These are phyloP conservation scores for Cryptosporidium bovis DNA, from an alignment of 169 alveolate genomes.

Conservation along the genomic window DNA sequence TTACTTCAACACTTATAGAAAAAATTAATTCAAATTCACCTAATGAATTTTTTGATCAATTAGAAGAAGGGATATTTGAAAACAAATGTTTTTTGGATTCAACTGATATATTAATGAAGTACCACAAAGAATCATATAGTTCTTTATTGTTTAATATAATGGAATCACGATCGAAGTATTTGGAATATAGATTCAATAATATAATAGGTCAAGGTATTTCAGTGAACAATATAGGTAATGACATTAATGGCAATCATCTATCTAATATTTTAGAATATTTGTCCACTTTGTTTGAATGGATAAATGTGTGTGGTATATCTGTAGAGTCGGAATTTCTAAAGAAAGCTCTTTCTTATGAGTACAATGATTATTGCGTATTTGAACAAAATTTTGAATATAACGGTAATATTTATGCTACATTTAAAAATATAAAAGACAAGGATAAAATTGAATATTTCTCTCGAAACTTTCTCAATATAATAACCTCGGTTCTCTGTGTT, in stretches of 20 bases:
- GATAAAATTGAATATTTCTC: slow-evolving; percentile 2
- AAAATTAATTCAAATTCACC: slow-evolving; percentile 4
- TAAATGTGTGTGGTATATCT: slow-evolving; percentile 54
- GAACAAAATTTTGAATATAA: slow-evolving; percentile 14
- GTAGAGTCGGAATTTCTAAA: slow-evolving; percentile 39
- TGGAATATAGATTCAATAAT: slow-evolving; percentile 60
- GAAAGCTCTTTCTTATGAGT: slow-evolving; percentile 17
- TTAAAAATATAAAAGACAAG: not conserved
- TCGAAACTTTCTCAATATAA: slow-evolving; percentile 21
- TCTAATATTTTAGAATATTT: slow-evolving; percentile 44
- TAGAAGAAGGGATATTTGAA: slow-evolving; percentile 6
- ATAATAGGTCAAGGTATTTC: slow-evolving; percentile 50
- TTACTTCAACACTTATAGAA: slow-evolving; percentile 13
- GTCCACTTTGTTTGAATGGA: slow-evolving; percentile 57
- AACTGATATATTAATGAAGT: slow-evolving; percentile 7
- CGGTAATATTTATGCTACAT: not conserved
- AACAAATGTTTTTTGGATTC: slow-evolving; percentile 29
- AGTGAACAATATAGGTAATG: not conserved
- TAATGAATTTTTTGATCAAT: slow-evolving; percentile 5
- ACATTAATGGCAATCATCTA: not conserved
- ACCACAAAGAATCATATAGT: slow-evolving; percentile 37
- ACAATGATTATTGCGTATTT: slow-evolving; percentile 21
- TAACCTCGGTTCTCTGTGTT: slow-evolving; percentile 34
- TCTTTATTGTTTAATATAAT: slow-evolving; percentile 3
- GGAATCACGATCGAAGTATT: slow-evolving; percentile 37